Conservation (phyloP, 768 basidiomycete species). For the Candolleomyces efflorescens region DNA sequence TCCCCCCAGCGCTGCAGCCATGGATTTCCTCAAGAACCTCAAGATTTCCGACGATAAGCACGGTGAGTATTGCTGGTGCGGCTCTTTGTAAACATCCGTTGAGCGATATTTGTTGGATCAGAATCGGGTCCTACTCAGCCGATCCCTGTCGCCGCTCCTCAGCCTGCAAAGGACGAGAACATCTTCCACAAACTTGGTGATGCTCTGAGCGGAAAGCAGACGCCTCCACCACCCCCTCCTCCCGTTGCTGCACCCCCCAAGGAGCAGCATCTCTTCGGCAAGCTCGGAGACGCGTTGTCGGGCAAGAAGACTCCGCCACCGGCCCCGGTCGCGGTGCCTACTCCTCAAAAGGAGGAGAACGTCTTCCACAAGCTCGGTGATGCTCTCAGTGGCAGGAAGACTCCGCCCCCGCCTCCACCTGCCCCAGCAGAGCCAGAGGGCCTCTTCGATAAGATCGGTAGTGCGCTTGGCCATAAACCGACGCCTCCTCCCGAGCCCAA, state of each 20-base stretch:
- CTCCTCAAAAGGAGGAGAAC: constrained; percentile 4
- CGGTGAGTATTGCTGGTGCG: neutral
- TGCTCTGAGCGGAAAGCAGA: neutral
- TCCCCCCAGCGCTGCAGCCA: neutral
- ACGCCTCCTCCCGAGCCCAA: constrained; percentile 11
- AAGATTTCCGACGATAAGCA: constrained; percentile 6
- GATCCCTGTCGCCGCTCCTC: neutral
- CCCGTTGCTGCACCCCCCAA: neutral
- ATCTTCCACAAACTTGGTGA: constrained; percentile 5
- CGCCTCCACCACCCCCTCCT: neutral
- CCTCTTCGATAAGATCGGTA: constrained; percentile 9
- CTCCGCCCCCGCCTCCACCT: constrained; percentile 10
- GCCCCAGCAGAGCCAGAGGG: constrained; percentile 8
- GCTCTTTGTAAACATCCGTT: neutral
- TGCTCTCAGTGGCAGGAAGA: constrained; percentile 7
- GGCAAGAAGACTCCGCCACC: constrained; percentile 9
- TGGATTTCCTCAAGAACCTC: constrained; percentile 14
- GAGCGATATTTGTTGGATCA: neutral
- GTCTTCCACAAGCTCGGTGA: constrained; percentile 12
- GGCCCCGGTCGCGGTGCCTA: constrained; percentile 4
- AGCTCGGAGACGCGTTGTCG: constrained; percentile 8
- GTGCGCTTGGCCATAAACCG: neutral
- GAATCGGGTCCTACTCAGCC: neutral
- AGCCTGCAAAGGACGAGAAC: constrained; percentile 3
- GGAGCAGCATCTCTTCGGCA: constrained; percentile 9